Conservation (phyloP, 768 basidiomycete species). For the Boletus subparvulus region DNA sequence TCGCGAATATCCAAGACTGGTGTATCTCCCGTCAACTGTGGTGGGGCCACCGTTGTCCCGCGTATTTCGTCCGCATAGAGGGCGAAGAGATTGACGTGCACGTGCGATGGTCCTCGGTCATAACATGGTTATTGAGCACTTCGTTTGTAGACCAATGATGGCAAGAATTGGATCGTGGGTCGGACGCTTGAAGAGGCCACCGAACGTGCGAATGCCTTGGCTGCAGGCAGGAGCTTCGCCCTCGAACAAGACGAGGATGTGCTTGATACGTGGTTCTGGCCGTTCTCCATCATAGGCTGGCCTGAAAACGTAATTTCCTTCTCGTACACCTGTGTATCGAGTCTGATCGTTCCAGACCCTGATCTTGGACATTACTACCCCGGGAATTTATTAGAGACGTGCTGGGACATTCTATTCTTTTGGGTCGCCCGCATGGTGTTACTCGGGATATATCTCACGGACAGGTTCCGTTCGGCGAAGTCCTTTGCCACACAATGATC, state of each 20-base stretch:
- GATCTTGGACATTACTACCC: slow-evolving; percentile 88
- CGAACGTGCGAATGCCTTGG: slow-evolving; percentile 67
- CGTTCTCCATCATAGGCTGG: slow-evolving; percentile 97
- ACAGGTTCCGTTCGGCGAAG: slow-evolving; percentile 90
- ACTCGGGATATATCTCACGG: slow-evolving; percentile 87
- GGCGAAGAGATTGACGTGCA: slow-evolving; percentile 68
- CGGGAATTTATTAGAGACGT: slow-evolving; percentile 88
- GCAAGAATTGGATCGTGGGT: slow-evolving; percentile 90
- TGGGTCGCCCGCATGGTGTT: slow-evolving; percentile 99
- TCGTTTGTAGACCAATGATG: slow-evolving; percentile 54
- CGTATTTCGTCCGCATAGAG: slow-evolving; percentile 87
- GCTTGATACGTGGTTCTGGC: slow-evolving; percentile 99
- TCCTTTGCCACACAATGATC: slow-evolving; percentile 97
- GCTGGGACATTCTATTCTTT: slow-evolving; percentile 99
- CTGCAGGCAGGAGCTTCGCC: slow-evolving; percentile 63
- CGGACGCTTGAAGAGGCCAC: slow-evolving; percentile 75
- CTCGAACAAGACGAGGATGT: slow-evolving; percentile 96
- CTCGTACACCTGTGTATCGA: background rate
- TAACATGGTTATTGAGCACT: background rate
- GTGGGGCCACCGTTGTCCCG: slow-evolving; percentile 98
- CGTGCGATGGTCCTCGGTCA: background rate
- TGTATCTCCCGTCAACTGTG: slow-evolving; percentile 98
- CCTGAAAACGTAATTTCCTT: slow-evolving; percentile 68
- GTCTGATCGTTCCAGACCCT: slow-evolving; percentile 49
- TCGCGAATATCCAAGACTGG: slow-evolving; percentile 96